phyloP scores from a whole-genome alignment of 352 stramenopile genomes.

The Pythium oligandrum region DNA sequence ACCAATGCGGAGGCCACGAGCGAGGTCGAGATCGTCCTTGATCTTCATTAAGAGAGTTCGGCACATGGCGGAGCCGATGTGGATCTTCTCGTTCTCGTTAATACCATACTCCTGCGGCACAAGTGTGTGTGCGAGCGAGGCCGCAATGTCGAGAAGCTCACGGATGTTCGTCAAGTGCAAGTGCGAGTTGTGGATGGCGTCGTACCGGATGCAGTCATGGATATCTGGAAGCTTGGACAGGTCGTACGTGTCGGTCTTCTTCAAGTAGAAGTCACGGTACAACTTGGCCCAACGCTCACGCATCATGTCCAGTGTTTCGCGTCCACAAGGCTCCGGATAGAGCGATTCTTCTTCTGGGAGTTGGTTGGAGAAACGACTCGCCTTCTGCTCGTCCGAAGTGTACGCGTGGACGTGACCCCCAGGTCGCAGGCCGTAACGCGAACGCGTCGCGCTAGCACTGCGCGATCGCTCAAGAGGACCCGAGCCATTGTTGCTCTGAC shows the following conservation, averaged over 20 bases:
- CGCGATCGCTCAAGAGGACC: slow-evolving; percentile 52
- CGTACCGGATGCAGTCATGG: slow-evolving; percentile 97
- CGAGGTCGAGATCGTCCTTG: slow-evolving; percentile 81
- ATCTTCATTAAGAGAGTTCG: slow-evolving; percentile 87
- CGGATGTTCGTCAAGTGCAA: slow-evolving; percentile 90
- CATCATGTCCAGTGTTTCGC: slow-evolving; percentile 86
- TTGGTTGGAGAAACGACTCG: slow-evolving; percentile 14
- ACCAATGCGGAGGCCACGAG: slow-evolving; percentile 58
- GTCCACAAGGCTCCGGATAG: slow-evolving; percentile 77
- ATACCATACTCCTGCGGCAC: slow-evolving; percentile 89
- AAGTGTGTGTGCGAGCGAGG: slow-evolving; percentile 87
- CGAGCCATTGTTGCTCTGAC: slow-evolving; percentile 15
- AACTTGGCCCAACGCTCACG: slow-evolving; percentile 91
- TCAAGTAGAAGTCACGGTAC: slow-evolving; percentile 95
- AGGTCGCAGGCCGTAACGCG: slow-evolving; percentile 17
- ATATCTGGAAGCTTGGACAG: slow-evolving; percentile 98
- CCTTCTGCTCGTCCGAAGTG: slow-evolving; percentile 28
- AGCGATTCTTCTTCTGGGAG: slow-evolving; percentile 52
- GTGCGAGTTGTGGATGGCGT: slow-evolving; percentile 97
- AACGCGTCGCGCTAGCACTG: slow-evolving; percentile 57
- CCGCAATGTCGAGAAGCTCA: slow-evolving; percentile 93
- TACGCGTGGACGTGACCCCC: slow-evolving; percentile 55
- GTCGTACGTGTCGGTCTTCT: slow-evolving; percentile 91
- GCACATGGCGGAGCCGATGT: slow-evolving; percentile 86
- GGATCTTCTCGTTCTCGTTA: slow-evolving; percentile 81